Conservation (phyloP, 2,329 filamentous ascomycete genomes). For the Diaporthe capsici region DNA sequence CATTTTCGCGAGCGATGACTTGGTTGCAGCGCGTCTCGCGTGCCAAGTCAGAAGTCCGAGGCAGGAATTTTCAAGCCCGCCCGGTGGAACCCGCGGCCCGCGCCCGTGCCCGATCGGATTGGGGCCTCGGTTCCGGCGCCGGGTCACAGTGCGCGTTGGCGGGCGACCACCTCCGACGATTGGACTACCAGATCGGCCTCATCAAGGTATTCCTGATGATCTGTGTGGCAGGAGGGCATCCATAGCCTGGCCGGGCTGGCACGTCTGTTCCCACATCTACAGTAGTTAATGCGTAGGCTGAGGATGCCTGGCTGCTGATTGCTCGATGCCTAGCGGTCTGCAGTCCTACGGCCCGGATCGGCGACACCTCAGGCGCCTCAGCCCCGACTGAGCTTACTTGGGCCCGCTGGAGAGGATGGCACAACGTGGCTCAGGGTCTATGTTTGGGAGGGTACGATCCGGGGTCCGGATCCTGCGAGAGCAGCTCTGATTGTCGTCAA, state of each 20-base stretch:
- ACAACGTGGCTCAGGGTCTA: background rate
- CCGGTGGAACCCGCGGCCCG: slow-evolving; percentile 13
- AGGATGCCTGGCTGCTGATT: background rate
- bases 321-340: slow-evolving; percentile 13
- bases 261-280: no score
- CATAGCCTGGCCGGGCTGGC: background rate
- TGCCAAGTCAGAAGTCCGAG: background rate
- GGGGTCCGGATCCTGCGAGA: slow-evolving; percentile 8
- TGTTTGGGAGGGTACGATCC: slow-evolving; percentile 5
- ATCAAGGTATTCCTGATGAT: no score
- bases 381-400: background rate
- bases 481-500: background rate
- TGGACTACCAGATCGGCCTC: background rate
- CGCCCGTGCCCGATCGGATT: background rate
- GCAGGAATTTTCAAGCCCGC: slow-evolving; percentile 17
- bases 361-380: background rate
- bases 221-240: no score
- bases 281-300: background rate
- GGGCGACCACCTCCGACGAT: background rate
- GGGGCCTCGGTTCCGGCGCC: slow-evolving; percentile 3
- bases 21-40: background rate
- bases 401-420: background rate
- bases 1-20: background rate
- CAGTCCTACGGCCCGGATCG: slow-evolving; percentile 7
- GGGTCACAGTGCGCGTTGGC: background rate